phyloP scores from a whole-genome alignment of 768 basidiomycete genomes.

The Scleroderma bovista region DNA sequence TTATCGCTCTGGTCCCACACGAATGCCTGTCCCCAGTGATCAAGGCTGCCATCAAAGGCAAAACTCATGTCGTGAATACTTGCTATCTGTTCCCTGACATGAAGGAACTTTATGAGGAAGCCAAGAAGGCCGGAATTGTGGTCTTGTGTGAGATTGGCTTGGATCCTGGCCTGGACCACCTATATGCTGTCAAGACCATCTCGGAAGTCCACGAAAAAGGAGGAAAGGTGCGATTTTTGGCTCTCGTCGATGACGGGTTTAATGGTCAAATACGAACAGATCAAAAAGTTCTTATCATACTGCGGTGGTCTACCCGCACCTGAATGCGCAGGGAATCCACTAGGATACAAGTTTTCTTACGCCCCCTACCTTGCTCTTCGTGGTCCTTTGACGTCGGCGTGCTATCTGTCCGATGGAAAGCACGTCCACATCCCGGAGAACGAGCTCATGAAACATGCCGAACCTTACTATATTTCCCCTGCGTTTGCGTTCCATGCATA shows the following conservation, averaged over 20 bases:
- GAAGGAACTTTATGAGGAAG: conserved; percentile 75
- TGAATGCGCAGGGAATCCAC: conserved; percentile 85
- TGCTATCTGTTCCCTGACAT: conserved; percentile 91
- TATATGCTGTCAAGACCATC: conserved; percentile 93
- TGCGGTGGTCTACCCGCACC: conserved; percentile 96
- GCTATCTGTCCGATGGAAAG: conserved; percentile 65
- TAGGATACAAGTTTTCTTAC: conserved; percentile 99
- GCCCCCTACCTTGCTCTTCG: conserved; percentile 93
- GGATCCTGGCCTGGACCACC: conserved; percentile 91
- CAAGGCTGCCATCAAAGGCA: conserved; percentile 74
- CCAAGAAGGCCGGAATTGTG: conserved; percentile 82
- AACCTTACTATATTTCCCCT: conserved; percentile 94
- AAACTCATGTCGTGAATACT: conserved; percentile 93
- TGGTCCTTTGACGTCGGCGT: conserved; percentile 86
- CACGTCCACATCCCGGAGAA: conserved; percentile 62
- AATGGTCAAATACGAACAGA: conserved; percentile 33
- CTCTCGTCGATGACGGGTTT: not conserved
- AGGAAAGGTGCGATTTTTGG: conserved; percentile 63
- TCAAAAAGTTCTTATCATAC: conserved; percentile 90
- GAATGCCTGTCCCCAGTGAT: conserved; percentile 85
- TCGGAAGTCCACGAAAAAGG: conserved; percentile 90
- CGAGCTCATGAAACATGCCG: conserved; percentile 85
- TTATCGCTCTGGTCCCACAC: conserved; percentile 96
- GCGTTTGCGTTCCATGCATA: conserved; percentile 96
- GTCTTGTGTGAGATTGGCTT: conserved; percentile 98